Conservation (phyloP, 2,329 filamentous ascomycete species). For the Coniella lustricola region DNA sequence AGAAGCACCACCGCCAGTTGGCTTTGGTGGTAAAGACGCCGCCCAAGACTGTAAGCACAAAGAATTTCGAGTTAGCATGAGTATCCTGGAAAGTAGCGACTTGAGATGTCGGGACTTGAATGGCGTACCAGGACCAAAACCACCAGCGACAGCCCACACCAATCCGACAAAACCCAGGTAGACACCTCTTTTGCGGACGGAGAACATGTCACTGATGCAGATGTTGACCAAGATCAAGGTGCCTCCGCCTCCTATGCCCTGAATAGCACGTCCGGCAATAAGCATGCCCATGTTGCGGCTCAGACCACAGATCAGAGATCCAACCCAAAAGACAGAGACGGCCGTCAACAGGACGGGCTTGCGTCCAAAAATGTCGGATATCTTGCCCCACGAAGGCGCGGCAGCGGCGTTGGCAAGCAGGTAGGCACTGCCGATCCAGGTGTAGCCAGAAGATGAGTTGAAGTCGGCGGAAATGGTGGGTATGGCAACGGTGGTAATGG, state of each 20-base stretch:
- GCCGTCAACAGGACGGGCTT: slow-evolving; percentile 45
- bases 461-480: slow-evolving; percentile 55
- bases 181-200: slow-evolving; percentile 30
- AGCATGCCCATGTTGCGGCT: slow-evolving; percentile 39
- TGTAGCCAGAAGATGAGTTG: slow-evolving; percentile 58
- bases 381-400: slow-evolving; percentile 63
- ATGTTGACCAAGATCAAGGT: slow-evolving; percentile 47
- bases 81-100: background rate
- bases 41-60: slow-evolving; percentile 31
- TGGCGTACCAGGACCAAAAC: slow-evolving; percentile 48
- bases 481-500: slow-evolving; percentile 55
- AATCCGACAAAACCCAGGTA: slow-evolving; percentile 45
- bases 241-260: slow-evolving; percentile 46
- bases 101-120: too few relatives aligned
- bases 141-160: slow-evolving; percentile 59
- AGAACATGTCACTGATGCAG: slow-evolving; percentile 47
- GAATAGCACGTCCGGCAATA: slow-evolving; percentile 40
- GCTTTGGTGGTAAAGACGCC: slow-evolving; percentile 58
- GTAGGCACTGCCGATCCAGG: slow-evolving; percentile 72
- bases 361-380: slow-evolving; percentile 52
- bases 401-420: slow-evolving; percentile 61
- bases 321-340: slow-evolving; percentile 43
- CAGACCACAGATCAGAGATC: slow-evolving; percentile 41
- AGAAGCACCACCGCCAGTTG: slow-evolving; percentile 52
- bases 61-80: background rate